Percentiles rank a stretch among this genome's conserved stretches.
phyloP scores from a whole-genome alignment of 768 basidiomycete genomes.

The Clitopilus hobsonii region DNA sequence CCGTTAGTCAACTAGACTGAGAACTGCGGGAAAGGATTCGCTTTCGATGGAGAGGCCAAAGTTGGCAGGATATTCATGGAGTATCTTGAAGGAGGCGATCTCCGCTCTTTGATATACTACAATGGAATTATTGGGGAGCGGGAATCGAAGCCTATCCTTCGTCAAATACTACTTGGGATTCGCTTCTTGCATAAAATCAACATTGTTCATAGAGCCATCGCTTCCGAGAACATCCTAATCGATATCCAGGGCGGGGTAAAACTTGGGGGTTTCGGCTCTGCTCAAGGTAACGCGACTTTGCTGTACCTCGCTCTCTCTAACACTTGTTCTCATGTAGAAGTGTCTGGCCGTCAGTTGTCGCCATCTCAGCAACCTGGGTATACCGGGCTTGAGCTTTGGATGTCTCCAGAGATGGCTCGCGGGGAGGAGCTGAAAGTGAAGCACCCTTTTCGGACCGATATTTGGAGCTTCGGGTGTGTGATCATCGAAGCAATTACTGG shows the following conservation, averaged over 20 bases:
- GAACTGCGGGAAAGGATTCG: not conserved
- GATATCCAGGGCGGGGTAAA: not conserved
- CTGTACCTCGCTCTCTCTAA: not conserved
- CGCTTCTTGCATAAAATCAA: not conserved
- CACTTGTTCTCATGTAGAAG: no score
- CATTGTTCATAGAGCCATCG: not conserved
- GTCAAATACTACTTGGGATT: not conserved
- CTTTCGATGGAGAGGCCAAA: not conserved
- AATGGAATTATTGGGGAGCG: not conserved
- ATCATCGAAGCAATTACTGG: not conserved
- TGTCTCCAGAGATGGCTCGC: not conserved
- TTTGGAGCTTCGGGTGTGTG: not conserved
- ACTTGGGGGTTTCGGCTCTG: not conserved
- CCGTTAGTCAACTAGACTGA: not conserved
- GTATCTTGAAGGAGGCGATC: not conserved
- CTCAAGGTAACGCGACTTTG: not conserved
- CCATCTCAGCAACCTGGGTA: no score
- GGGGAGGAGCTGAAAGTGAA: not conserved
- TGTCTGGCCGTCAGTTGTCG: no score
- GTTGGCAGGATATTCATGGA: not conserved
- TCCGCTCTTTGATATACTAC: not conserved
- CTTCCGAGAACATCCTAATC: not conserved
- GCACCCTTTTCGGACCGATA: not conserved
- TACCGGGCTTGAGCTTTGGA: not conserved
- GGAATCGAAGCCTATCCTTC: not conserved